Base-by-base conservation (phyloP, 2,329 filamentous ascomycete species). In the Trichoderma polysporum region DNA sequence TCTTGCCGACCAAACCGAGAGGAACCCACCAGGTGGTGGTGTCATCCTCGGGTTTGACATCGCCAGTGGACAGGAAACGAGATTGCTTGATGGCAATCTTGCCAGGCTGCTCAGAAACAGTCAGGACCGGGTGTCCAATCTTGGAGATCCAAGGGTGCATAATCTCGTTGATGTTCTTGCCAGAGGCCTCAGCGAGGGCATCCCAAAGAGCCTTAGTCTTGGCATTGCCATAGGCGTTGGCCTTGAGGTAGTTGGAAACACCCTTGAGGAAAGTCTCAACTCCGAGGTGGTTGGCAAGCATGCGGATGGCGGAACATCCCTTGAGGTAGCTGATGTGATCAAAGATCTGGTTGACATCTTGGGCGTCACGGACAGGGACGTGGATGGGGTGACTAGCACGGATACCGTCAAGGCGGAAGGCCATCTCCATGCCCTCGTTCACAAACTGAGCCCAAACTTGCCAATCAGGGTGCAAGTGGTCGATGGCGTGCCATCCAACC, bases 361-460 rank as follows among this genome's bases (percentile, higher is more conserved):
- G 86, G 33, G 94, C 95, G 77, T 97, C 94, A 73, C 89, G 90
- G 33, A 99, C 95, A 0, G 93, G 92, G 7, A 99, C 95, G 78
- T 99, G 94, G 72, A 99, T 97, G 9, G 95, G 92, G 78, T 99
- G 95, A 58, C 93, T 97, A 49, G 93, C 92, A 54, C 95, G 91
- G 71, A 99, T 88, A 53, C 92, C 90, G 75, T 99, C 95, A 33
- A 99, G 88, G 71, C 89, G 86, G 79, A 97, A 96, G 66, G 94
- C 94, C 83, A 88, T 89, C 85, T 97, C 93, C 83, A 97, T 92
- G 74, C 91, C 91, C 83, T 98, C 95, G 80, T 93, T 93, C 74
- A 98, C 92, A 80, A 97, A 99, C 81, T 97, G 94, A 67, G 92
- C 90, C 95, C 95, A 99, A 35, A 98, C 91, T 74, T 98, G 90